Conservation (phyloP, 1,139 yeast species). For the Candida sp. region DNA sequence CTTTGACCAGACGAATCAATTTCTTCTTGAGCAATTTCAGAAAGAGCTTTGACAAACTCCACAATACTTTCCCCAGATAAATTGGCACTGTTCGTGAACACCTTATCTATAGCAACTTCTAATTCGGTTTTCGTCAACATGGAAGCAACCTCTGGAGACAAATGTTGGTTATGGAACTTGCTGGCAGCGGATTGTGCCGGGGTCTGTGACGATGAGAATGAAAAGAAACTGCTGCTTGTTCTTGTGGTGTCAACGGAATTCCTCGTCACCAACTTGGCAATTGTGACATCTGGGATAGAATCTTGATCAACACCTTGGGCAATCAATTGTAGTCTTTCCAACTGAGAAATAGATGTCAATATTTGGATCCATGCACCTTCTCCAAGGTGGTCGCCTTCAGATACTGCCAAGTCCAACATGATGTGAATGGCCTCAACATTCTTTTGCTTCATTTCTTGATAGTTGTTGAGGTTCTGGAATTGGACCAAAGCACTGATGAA, state of each 20-base stretch:
- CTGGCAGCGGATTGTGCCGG: conserved; percentile 49
- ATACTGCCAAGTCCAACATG: conserved; percentile 75
- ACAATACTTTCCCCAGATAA: conserved; percentile 86
- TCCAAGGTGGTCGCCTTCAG: conserved; percentile 75
- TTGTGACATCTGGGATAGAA: conserved; percentile 83
- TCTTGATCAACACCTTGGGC: conserved; percentile 90
- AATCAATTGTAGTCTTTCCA: conserved; percentile 87
- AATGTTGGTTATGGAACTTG: conserved; percentile 49
- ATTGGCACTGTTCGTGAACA: conserved; percentile 82
- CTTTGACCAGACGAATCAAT: conserved; percentile 88
- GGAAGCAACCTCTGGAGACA: conserved; percentile 41
- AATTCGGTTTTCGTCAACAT: conserved; percentile 75
- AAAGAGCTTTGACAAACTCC: conserved; percentile 84
- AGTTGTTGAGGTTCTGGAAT: conserved; percentile 80
- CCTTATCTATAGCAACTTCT: conserved; percentile 84
- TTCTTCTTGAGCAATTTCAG: conserved; percentile 89
- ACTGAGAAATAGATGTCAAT: conserved; percentile 82
- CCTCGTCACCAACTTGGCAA: conserved; percentile 68
- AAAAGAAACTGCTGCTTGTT: conserved; percentile 52
- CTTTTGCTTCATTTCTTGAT: conserved; percentile 78
- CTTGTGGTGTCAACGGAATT: conserved; percentile 58
- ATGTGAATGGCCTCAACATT: conserved; percentile 82
- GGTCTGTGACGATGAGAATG: conserved; percentile 33
- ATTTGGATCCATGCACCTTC: conserved; percentile 80
- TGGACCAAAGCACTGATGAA: conserved; percentile 91